Evolutionary conservation across 176 grass and related monocot genomes (phyloP).

Genomic region (Hordeum marinum): DNA sequence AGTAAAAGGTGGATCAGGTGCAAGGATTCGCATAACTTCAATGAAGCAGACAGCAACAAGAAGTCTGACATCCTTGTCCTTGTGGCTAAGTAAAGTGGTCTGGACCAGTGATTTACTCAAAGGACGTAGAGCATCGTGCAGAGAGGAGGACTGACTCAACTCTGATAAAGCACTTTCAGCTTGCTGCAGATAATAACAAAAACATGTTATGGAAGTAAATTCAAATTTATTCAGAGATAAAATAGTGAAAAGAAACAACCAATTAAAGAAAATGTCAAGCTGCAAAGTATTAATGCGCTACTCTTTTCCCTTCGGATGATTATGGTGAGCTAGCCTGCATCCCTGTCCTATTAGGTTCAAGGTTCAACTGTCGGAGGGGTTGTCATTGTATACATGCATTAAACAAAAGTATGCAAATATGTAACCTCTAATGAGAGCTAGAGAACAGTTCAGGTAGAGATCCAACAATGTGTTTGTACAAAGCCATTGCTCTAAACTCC

Average conservation of each 20-base stretch:
- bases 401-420: not conserved
- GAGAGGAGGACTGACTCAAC: constrained; percentile 71
- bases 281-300: not conserved
- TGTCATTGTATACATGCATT: not conserved
- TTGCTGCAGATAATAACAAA: constrained; percentile 57
- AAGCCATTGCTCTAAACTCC: not conserved
- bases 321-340: not conserved
- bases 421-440: not conserved
- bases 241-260: constrained; percentile 5
- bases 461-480: not conserved
- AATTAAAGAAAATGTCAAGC: not conserved
- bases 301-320: not conserved
- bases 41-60: constrained; percentile 74
- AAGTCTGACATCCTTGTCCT: constrained; percentile 95
- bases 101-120: constrained; percentile 65
- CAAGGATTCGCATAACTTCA: constrained; percentile 91
- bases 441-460: not conserved
- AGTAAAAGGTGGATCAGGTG: constrained; percentile 84
- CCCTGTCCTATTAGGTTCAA: not conserved
- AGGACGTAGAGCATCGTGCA: constrained; percentile 55
- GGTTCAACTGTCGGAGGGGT: not conserved
- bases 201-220: constrained; percentile 29
- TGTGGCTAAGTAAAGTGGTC: constrained; percentile 71
- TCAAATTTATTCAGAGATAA: not conserved
- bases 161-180: constrained; percentile 76